Evolutionary conservation across 73 alveolate genomes (phyloP).

Genomic region (Uronychia setigera): DNA sequence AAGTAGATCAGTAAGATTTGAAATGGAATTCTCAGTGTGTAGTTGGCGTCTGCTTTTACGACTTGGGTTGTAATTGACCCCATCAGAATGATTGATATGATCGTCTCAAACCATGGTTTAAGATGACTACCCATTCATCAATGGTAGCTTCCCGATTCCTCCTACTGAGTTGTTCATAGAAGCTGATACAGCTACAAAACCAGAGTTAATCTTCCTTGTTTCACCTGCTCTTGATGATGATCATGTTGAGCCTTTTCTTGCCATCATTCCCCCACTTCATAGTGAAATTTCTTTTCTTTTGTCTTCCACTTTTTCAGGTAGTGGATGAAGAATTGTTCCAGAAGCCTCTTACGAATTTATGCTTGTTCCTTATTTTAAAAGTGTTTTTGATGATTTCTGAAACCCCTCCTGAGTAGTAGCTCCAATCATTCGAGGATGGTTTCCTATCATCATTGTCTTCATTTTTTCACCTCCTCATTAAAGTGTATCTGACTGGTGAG

Average conservation of each 20-base stretch:
- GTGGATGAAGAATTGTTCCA: not conserved
- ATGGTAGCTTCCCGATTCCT: not conserved
- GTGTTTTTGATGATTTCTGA: constrained; percentile 1
- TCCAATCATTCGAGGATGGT: too few species aligned
- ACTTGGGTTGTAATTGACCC: not conserved
- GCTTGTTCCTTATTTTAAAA: not conserved
- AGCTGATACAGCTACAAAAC: not conserved
- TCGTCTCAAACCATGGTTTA: not conserved
- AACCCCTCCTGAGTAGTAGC: too few species aligned
- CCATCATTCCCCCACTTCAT: not conserved
- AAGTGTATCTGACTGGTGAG: not conserved
- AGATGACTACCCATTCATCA: not conserved
- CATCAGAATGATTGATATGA: not conserved
- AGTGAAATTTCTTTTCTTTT: not conserved
- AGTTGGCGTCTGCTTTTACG: not conserved
- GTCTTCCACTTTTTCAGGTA: not conserved
- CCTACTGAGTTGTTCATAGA: not conserved
- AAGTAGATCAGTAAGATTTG: not conserved
- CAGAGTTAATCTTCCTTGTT: not conserved
- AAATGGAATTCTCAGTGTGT: not conserved
- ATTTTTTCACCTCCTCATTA: not conserved
- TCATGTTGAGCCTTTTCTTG: not conserved
- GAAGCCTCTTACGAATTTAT: not conserved
- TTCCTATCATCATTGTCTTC: not conserved
- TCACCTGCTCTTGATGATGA: not conserved